These are phyloP conservation scores for Leptographium radiaticola DNA, from an alignment of 2,329 filamentous ascomycete genomes.

Conservation along the genomic window DNA sequence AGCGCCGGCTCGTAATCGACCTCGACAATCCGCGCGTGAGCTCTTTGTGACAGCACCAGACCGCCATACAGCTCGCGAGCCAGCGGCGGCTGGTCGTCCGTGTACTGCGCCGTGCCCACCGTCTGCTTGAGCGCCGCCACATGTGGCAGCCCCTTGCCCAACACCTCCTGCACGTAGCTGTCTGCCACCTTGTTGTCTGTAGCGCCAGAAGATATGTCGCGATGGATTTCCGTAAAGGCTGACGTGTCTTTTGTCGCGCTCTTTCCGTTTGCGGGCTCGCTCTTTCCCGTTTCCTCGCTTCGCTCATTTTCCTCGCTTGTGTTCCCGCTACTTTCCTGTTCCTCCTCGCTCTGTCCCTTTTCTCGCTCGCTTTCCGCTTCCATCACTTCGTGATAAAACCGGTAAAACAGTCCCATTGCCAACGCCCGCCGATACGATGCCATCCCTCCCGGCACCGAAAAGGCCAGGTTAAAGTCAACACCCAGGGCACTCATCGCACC, in stretches of 20 bases:
- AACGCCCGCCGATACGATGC: slow-evolving; percentile 87
- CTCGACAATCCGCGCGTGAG: slow-evolving; percentile 71
- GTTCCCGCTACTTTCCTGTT: slow-evolving; percentile 2
- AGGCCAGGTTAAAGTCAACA: slow-evolving; percentile 75
- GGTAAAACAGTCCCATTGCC: slow-evolving; percentile 89
- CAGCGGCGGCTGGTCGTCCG: slow-evolving; percentile 79
- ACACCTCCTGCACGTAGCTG: slow-evolving; percentile 68
- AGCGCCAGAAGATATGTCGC: slow-evolving; percentile 65
- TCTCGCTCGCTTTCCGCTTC: slow-evolving; percentile 34
- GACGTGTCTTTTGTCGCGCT: slow-evolving; percentile 46
- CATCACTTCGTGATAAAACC: slow-evolving; percentile 86
- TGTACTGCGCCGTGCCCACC: slow-evolving; percentile 90
- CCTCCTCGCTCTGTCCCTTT: neutral
- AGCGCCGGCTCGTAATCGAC: slow-evolving; percentile 66
- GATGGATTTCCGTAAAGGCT: slow-evolving; percentile 71
- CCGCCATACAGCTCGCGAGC: slow-evolving; percentile 84
- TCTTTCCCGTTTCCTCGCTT: no score
- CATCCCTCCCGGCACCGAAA: slow-evolving; percentile 93
- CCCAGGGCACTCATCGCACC: slow-evolving; percentile 84
- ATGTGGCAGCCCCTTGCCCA: slow-evolving; percentile 78
- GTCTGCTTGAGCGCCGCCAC: slow-evolving; percentile 87
- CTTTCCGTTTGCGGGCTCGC: neutral
- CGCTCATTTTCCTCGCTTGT: slow-evolving; percentile 32
- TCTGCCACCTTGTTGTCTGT: slow-evolving; percentile 64
- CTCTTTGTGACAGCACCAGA: slow-evolving; percentile 75